phyloP scores from a whole-genome alignment of 1,284 basidiomycete species.

The Ganoderma sinense region DNA sequence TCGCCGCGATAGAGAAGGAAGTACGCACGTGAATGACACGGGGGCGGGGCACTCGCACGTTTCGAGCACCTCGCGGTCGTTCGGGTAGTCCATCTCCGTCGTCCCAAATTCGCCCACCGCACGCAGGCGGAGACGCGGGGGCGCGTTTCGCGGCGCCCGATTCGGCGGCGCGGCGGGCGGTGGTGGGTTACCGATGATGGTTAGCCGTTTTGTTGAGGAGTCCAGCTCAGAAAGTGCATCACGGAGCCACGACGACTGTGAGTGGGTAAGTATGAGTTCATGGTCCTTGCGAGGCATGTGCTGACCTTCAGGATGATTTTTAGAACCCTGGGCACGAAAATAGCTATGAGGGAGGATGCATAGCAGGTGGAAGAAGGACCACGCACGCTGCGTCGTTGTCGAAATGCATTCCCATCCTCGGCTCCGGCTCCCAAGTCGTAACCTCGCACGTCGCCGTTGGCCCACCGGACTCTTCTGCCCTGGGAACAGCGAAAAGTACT shows the following conservation, averaged over 20 bases:
- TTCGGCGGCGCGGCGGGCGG: conserved; percentile 32
- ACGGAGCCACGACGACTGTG: conserved; percentile 88
- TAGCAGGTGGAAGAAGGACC: background rate
- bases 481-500: conserved; percentile 39
- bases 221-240: conserved; percentile 93
- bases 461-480: conserved; percentile 84
- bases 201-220: conserved; percentile 82
- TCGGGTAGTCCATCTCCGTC: conserved; percentile 94
- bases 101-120: conserved; percentile 84
- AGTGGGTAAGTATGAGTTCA: conserved; percentile 6
- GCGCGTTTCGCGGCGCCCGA: conserved; percentile 43
- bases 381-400: conserved; percentile 72
- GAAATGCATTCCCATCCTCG: conserved; percentile 82
- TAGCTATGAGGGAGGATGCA: conserved; percentile 1
- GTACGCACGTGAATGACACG: conserved; percentile 76
- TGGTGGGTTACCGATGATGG: conserved; percentile 80
- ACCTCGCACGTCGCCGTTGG: conserved; percentile 92
- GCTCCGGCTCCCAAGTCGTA: conserved; percentile 86
- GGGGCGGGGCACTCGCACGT: conserved; percentile 79
- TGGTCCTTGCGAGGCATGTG: background rate
- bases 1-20: background rate
- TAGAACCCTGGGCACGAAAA: conserved; percentile 60
- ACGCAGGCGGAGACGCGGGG: conserved; percentile 78
- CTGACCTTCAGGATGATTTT: conserved; percentile 88
- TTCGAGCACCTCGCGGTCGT: conserved; percentile 89